Base-by-base conservation (phyloP, 495 filamentous ascomycete genomes). In the Thozetella sp. region DNA sequence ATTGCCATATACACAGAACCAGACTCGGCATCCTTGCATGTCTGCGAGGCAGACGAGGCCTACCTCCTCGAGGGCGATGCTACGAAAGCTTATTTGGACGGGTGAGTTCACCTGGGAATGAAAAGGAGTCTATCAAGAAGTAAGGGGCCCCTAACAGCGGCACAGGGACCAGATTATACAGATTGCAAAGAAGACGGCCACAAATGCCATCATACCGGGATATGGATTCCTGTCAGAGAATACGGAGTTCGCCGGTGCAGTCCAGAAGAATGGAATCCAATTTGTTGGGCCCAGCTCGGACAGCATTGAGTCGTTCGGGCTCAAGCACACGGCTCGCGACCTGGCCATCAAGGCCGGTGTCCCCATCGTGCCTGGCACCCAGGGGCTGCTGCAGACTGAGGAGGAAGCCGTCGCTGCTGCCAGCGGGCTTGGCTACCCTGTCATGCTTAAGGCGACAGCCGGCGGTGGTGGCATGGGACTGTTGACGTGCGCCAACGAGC, bases 191-290 rank as follows among this genome's bases (percentile, higher is more conserved):
- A 55, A 67, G 19, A 40, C 50, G 1, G 50, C 43, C 12, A 59
- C 48, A 17, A 51, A 67, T 2, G 67, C 62, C 24, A 57, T 71
- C 22, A 64, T 65, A n/a, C 63, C 67, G 4, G 68, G 68, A n/a
- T 70, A 69, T 30, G 68, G 70, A 6, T 87, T 86, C 55, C 66
- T 88, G 22, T 81, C 76, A 2, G 86, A 88, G 51, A 88, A 88
- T 70, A 76, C 75, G 2, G 76, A 80, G 26, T 88, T 88, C 63
- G 85, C 86, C 0, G 58, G 70, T 51, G 59, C 70, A 0, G 78
- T 83, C 9, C 59, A 66, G 11, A 61, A 69, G 22, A 80, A 80
- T n/a, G 85, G 82, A 0, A 67, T 88, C 58, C 72, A 70, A 0
- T 88, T 83, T 63, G 76, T 80, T 12, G 86, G 86, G 0, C 85